A percentile compares a stretch with the other conserved stretches of the same genome.
Evolutionary conservation across 257 asterid genomes (phyloP).

Genomic region (Solanum etuberosum): DNA sequence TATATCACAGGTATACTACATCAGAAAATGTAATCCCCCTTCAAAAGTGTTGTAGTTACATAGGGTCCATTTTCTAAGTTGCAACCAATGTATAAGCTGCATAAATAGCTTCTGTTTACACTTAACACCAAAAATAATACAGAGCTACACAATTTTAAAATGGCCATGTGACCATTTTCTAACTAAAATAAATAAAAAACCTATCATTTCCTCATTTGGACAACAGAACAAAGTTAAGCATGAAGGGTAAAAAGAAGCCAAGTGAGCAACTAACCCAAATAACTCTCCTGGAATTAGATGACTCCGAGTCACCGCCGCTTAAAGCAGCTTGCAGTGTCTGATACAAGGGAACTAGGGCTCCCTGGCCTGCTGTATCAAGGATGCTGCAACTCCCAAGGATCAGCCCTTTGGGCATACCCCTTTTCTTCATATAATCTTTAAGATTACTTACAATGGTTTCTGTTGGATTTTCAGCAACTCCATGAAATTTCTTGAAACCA

Average conservation of each 20-base stretch:
- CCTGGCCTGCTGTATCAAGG: constrained; percentile 95
- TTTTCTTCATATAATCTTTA: constrained; percentile 56
- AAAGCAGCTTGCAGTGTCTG: constrained; percentile 70
- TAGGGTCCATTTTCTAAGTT: neutral
- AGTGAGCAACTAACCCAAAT: constrained; percentile 61
- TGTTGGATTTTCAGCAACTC: constrained; percentile 94
- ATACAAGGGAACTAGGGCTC: constrained; percentile 70
- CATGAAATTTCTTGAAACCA: constrained; percentile 84
- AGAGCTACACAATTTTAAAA: neutral
- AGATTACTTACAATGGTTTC: constrained; percentile 76
- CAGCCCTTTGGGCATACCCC: constrained; percentile 76
- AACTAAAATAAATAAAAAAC: neutral
- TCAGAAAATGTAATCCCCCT: neutral
- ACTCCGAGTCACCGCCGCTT: constrained; percentile 23
- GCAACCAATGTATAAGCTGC: neutral
- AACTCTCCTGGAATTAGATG: constrained; percentile 40
- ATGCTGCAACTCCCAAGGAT: constrained; percentile 77
- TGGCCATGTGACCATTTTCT: neutral
- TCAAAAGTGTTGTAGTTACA: neutral
- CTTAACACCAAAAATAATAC: neutral
- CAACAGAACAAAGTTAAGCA: neutral
- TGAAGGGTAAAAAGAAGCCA: neutral
- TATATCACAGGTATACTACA: neutral
- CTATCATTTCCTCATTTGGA: neutral
- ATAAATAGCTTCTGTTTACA: neutral